Evolutionary conservation across 1,284 basidiomycete genomes (phyloP), one percentile per base, ranked within the genome.

Genomic region (Rhodotorula sp.): DNA sequence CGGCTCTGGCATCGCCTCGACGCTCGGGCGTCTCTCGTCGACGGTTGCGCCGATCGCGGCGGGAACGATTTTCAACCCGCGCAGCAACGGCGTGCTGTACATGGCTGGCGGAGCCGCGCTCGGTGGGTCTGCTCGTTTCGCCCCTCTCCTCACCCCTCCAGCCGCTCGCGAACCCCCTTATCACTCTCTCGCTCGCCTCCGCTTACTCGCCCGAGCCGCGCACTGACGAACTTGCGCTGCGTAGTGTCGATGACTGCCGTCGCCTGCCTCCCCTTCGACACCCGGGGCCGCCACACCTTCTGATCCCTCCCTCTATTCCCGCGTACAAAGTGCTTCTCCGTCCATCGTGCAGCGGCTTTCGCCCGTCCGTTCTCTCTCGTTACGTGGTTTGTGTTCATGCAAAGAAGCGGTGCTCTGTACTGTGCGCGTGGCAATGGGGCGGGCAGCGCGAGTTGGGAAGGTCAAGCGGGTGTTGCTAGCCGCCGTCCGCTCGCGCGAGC

Each of bases 31-130:
- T 19, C 59, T 81, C 0, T 67, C 78, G 8, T 72, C 74, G 44
- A 80, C 80, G 48, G 78, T 80, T 5, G 80, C 80, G 0, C 80
- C 80, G 0, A 51, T 80, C 9, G 79, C 78, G 2, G 79, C 77
- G 0, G 78, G 78, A 25, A 74, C 73, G 7, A 66, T 81, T 29
- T 80, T 67, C 54, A 71, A 71, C 58, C 70, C 70, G 37, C 41
- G 58, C 4, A n/a, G 29, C n/a, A 59, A 58, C 25, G n/a, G 25
- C 6, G 68, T 69, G 19, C 55, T 67, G 25, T 72, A 66, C 41
- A 51, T 72, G 54, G 63, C 61, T 7, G 61, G 61, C 10, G 55
- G 55, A 2, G 66, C 60, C 0, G 60, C 66, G 1, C 62, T 67
- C 19, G 50, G 54, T 58, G 32, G 17, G 27, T 27, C n/a, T n/a